Conservation (phyloP, 352 stramenopile genomes). For the Pythium aquatile region DNA sequence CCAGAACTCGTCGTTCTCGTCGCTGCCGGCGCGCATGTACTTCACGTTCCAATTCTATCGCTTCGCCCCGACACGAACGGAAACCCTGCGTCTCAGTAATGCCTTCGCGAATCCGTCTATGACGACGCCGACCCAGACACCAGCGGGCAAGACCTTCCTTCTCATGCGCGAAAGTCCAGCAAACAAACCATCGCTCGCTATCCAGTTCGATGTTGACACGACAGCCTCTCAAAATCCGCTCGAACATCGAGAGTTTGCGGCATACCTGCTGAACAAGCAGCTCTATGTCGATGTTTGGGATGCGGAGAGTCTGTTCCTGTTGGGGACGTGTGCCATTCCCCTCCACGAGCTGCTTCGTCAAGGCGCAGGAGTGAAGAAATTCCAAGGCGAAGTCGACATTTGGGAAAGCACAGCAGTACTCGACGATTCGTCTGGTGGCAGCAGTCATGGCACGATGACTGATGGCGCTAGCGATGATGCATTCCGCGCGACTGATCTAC, state of each 20-base stretch:
- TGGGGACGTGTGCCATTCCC: constrained; percentile 84
- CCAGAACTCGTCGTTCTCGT: constrained; percentile 8
- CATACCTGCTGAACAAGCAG: constrained; percentile 83
- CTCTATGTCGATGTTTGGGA: constrained; percentile 94
- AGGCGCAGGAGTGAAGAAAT: constrained; percentile 87
- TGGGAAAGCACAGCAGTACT: constrained; percentile 11
- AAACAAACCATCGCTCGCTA: constrained; percentile 64
- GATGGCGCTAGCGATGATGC: background rate
- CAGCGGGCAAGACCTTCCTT: constrained; percentile 40
- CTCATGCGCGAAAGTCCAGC: constrained; percentile 60
- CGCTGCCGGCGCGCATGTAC: constrained; percentile 62
- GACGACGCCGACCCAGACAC: constrained; percentile 11
- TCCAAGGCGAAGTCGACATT: constrained; percentile 74
- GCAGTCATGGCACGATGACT: background rate
- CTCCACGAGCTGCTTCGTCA: constrained; percentile 89
- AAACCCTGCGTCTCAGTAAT: constrained; percentile 67
- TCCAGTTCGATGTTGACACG: constrained; percentile 81
- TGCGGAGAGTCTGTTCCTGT: constrained; percentile 86
- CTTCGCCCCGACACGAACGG: constrained; percentile 85
- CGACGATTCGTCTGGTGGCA: background rate
- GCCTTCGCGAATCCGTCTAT: constrained; percentile 38
- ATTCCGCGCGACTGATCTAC: background rate
- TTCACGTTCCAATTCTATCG: constrained; percentile 94
- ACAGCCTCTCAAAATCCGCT: constrained; percentile 48
- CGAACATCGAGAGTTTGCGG: constrained; percentile 77